These are phyloP conservation scores for Nidularia pulvinata DNA, from an alignment of 768 basidiomycete species.

Conservation along the genomic window DNA sequence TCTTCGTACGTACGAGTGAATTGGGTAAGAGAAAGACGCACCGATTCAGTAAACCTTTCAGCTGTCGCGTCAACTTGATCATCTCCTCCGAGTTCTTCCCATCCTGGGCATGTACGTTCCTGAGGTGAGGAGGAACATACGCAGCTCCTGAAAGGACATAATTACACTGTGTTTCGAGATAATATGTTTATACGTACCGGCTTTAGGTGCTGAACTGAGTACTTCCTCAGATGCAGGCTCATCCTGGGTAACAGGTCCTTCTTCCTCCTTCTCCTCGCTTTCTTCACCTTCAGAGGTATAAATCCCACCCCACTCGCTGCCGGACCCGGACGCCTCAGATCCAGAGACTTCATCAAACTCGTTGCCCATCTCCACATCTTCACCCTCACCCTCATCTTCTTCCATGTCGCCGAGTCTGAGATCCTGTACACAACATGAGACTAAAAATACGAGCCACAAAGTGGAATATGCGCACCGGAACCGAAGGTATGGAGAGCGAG, in stretches of 20 bases:
- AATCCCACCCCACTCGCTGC: no score
- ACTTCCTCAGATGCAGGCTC: background rate
- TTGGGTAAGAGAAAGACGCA: constrained; percentile 21
- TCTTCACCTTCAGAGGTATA: no score
- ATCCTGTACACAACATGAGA: background rate
- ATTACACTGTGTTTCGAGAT: background rate
- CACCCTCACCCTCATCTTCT: constrained; percentile 20
- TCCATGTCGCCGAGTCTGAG: constrained; percentile 8
- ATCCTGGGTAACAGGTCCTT: background rate
- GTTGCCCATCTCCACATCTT: constrained; percentile 18
- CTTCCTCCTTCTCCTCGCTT: constrained; percentile 14
- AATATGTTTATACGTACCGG: constrained; percentile 6
- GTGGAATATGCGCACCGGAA: constrained; percentile 1
- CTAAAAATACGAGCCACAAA: constrained; percentile 2
- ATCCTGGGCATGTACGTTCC: constrained; percentile 35
- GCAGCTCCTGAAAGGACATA: constrained; percentile 28
- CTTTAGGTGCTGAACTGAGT: constrained; percentile 1
- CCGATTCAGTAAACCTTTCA: constrained; percentile 92
- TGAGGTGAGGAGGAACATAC: constrained; percentile 85
- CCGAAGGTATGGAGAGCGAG: constrained; percentile 22
- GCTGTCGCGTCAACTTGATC: constrained; percentile 65
- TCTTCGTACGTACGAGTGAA: background rate
- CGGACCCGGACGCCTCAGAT: no score
- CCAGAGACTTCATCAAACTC: no score
- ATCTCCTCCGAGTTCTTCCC: constrained; percentile 32